These are phyloP conservation scores for Phialemonium atrogriseum DNA, from an alignment of 2,329 filamentous ascomycete genomes.

Conservation along the genomic window DNA sequence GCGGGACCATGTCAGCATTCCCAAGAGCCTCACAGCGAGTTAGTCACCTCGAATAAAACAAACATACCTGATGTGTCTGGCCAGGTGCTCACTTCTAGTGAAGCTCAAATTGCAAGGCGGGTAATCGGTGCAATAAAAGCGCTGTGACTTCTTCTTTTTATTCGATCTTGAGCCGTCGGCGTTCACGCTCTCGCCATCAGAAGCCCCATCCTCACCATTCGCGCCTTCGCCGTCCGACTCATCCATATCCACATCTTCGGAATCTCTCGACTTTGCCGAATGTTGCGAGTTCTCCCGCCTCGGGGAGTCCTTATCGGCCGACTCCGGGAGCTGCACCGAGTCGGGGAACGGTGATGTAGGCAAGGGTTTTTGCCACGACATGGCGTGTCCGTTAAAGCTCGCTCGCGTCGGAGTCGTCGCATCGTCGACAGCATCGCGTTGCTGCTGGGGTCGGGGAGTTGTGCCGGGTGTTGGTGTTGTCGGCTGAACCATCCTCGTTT, in stretches of 20 bases:
- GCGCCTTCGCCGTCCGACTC: constrained; percentile 59
- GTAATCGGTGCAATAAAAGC: constrained; percentile 93
- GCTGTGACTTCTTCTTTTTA: constrained; percentile 94
- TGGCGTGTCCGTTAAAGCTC: constrained; percentile 33
- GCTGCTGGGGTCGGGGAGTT: constrained; percentile 14
- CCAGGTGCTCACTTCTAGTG: constrained; percentile 89
- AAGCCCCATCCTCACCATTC: constrained; percentile 41
- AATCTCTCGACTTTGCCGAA: constrained; percentile 51
- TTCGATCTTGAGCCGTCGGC: constrained; percentile 60
- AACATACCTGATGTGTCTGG: constrained; percentile 78
- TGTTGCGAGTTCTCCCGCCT: constrained; percentile 51
- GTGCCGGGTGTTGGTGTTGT: constrained; percentile 25
- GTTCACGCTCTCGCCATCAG: constrained; percentile 58
- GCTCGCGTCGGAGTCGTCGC: constrained; percentile 55
- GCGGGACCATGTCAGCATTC: constrained; percentile 13
- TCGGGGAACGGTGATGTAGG: constrained; percentile 45
- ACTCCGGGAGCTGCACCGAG: constrained; percentile 37
- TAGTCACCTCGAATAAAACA: neutral
- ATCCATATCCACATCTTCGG: constrained; percentile 68
- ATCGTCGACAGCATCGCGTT: constrained; percentile 30
- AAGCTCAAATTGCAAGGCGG: constrained; percentile 93
- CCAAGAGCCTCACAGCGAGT: constrained; percentile 6
- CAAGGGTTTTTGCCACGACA: constrained; percentile 43
- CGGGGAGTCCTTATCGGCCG: constrained; percentile 33
- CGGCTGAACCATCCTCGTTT: constrained; percentile 35